phyloP scores from a whole-genome alignment of 1,139 yeast species.

The Taphrina populina region DNA sequence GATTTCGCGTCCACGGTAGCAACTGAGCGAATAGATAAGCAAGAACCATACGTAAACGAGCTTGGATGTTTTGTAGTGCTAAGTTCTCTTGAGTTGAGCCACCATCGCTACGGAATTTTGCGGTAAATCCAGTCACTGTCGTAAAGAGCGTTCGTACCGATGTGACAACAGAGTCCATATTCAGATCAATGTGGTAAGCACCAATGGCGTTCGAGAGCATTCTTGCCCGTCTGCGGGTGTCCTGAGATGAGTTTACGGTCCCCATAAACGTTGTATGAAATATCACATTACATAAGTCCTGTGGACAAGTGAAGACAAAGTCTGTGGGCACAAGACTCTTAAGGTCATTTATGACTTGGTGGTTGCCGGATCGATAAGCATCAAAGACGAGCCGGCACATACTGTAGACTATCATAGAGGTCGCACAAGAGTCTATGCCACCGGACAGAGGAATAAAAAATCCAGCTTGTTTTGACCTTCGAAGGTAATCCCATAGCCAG shows the following conservation, averaged over 20 bases:
- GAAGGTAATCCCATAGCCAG: constrained; percentile 96
- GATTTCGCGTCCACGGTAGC: constrained; percentile 87
- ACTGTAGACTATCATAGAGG: constrained; percentile 88
- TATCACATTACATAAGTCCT: constrained; percentile 54
- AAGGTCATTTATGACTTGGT: constrained; percentile 65
- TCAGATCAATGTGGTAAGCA: constrained; percentile 83
- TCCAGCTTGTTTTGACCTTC: constrained; percentile 88
- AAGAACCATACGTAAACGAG: constrained; percentile 89
- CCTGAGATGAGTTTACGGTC: constrained; percentile 82
- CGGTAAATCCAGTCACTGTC: constrained; percentile 84
- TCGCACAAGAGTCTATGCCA: constrained; percentile 97
- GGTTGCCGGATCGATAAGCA: constrained; percentile 60
- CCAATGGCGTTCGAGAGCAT: constrained; percentile 74
- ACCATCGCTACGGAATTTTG: constrained; percentile 87
- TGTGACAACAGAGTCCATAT: constrained; percentile 79
- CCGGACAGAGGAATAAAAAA: constrained; percentile 92
- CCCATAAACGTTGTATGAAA: constrained; percentile 96
- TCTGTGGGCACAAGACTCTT: constrained; percentile 80
- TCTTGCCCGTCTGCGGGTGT: constrained; percentile 82
- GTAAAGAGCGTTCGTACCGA: constrained; percentile 76
- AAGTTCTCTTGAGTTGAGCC: constrained; percentile 87
- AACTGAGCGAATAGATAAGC: constrained; percentile 91
- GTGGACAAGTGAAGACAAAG: constrained; percentile 43
- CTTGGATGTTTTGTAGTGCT: constrained; percentile 94
- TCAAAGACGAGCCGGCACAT: constrained; percentile 84